These are phyloP conservation scores for Hypoxylon fragiforme DNA, from an alignment of 495 filamentous ascomycete species.

Conservation along the genomic window DNA sequence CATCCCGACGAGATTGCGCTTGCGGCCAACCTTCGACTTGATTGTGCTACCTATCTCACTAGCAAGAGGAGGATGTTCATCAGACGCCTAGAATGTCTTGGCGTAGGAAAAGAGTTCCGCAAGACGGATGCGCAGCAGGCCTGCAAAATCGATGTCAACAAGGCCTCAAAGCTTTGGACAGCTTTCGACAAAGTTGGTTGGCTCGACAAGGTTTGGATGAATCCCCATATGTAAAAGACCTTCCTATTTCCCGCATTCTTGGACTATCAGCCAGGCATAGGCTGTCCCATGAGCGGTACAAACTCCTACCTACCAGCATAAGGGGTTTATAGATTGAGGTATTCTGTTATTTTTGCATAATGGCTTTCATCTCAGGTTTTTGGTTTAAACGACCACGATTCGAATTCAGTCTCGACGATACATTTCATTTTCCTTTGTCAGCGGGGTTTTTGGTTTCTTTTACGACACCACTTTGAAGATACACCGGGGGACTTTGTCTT, in stretches of 20 bases:
- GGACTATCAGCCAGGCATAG: slow-evolving; percentile 19
- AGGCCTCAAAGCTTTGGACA: slow-evolving; percentile 93
- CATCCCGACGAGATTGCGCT: slow-evolving; percentile 78
- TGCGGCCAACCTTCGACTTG: slow-evolving; percentile 79
- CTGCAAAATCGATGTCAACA: slow-evolving; percentile 98
- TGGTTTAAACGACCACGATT: too few species aligned
- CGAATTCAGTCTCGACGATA: too few species aligned
- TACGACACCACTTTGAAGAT: slow-evolving; percentile 12
- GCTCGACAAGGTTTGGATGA: slow-evolving; percentile 69
- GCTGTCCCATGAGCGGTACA: too few species aligned
- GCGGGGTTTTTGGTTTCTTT: slow-evolving; percentile 8
- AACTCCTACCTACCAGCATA: too few species aligned
- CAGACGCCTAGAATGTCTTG: slow-evolving; percentile 68
- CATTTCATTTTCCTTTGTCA: slow-evolving; percentile 22
- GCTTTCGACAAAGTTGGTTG: slow-evolving; percentile 90
- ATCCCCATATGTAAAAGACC: slow-evolving; percentile 48
- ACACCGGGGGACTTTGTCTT: slow-evolving; percentile 22
- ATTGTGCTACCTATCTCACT: slow-evolving; percentile 88
- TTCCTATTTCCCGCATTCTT: neutral
- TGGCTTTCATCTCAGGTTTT: slow-evolving; percentile 17
- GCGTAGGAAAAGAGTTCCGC: slow-evolving; percentile 80
- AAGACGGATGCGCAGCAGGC: slow-evolving; percentile 98
- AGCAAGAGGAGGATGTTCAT: slow-evolving; percentile 94
- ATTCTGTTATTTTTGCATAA: slow-evolving; percentile 11
- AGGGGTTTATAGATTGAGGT: neutral